phyloP scores from a whole-genome alignment of 495 filamentous ascomycete genomes.

The Penicillium turbatum region DNA sequence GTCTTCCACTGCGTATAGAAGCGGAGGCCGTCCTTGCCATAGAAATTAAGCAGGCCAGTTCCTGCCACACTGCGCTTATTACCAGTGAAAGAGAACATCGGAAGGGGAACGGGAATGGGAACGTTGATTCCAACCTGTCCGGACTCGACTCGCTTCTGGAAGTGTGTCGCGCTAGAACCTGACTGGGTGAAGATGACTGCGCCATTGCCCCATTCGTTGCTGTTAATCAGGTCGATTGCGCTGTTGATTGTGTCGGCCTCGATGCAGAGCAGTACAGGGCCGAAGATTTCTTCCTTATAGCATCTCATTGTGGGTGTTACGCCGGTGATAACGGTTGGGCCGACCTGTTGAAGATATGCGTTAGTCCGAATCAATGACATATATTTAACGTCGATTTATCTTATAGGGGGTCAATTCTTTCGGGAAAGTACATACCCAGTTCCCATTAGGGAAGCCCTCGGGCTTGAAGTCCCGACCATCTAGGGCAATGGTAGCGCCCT shows the following conservation, averaged over 20 bases:
- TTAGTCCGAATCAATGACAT: not conserved
- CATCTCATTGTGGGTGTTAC: slow-evolving; percentile 89
- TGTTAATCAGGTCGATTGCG: slow-evolving; percentile 61
- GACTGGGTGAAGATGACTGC: slow-evolving; percentile 64
- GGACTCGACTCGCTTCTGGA: slow-evolving; percentile 60
- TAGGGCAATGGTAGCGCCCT: slow-evolving; percentile 88
- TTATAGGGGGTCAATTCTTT: too few relatives aligned
- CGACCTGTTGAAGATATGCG: slow-evolving; percentile 46
- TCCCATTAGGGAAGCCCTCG: slow-evolving; percentile 90
- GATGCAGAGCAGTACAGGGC: slow-evolving; percentile 60
- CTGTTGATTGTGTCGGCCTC: slow-evolving; percentile 81
- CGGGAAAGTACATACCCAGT: slow-evolving; percentile 66
- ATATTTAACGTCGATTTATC: too few relatives aligned
- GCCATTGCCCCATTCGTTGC: slow-evolving; percentile 68
- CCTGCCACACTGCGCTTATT: slow-evolving; percentile 96
- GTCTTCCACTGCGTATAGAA: slow-evolving; percentile 99
- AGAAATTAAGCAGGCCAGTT: slow-evolving; percentile 82
- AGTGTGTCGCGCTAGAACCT: slow-evolving; percentile 56
- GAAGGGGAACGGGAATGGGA: slow-evolving; percentile 80
- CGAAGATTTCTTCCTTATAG: slow-evolving; percentile 96
- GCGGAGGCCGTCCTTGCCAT: slow-evolving; percentile 82
- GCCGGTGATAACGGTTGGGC: slow-evolving; percentile 92
- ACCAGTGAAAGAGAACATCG: slow-evolving; percentile 98
- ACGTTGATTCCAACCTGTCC: slow-evolving; percentile 58
- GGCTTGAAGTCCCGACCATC: slow-evolving; percentile 87